Conservation (phyloP, 1,284 basidiomycete species). For the Tilletia indica region DNA sequence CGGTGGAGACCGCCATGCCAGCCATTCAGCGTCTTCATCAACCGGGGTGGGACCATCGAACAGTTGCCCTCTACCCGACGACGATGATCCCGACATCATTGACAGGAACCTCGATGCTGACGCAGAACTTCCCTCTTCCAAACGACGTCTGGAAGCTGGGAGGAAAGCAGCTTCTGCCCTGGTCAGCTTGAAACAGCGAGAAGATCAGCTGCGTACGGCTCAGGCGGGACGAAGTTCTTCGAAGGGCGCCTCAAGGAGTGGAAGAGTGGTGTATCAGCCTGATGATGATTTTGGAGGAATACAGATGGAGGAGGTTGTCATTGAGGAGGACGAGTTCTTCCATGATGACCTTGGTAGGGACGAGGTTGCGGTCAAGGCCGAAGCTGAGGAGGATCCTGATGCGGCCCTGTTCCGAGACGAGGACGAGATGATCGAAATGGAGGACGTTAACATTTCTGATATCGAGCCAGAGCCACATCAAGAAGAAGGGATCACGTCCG, state of each 20-base stretch:
- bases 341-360: neutral
- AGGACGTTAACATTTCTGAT: slow-evolving; percentile 8
- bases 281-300: neutral
- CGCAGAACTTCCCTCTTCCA: slow-evolving; percentile 7
- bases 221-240: neutral
- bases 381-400: neutral
- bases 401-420: neutral
- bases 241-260: slow-evolving; percentile 4
- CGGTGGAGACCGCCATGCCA: too few relatives aligned
- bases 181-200: neutral
- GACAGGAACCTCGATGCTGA: slow-evolving; percentile 4
- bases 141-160: slow-evolving; percentile 1
- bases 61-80: too few relatives aligned
- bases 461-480: neutral
- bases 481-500: too few relatives aligned
- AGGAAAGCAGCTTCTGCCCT: slow-evolving; percentile 6
- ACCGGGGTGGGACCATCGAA: neutral
- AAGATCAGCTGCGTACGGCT: neutral
- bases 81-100: too few relatives aligned
- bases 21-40: neutral
- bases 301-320: slow-evolving; percentile 9
- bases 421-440: slow-evolving; percentile 9
- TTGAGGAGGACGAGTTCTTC: neutral
- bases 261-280: slow-evolving; percentile 14
- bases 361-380: neutral